Evolutionary conservation across 1,284 basidiomycete species (phyloP).

Genomic region (Microbotryum saponariae): DNA sequence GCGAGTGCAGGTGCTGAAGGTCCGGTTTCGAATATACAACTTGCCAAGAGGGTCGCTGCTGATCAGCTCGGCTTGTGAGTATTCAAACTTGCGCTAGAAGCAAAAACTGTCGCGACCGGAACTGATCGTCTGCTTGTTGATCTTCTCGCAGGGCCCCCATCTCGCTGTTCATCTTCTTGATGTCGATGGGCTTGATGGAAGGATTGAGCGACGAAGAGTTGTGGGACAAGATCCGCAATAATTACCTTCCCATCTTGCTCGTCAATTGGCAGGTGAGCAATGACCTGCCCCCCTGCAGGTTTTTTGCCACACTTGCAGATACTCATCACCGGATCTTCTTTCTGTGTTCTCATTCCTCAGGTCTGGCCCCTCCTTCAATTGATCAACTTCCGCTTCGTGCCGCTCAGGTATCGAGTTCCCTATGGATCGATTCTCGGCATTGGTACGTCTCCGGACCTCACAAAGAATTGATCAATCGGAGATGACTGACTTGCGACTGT

Average conservation of each 20-base stretch:
- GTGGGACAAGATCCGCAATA: constrained; percentile 17
- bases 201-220: constrained; percentile 23
- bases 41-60: constrained; percentile 30
- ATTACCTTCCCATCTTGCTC: constrained; percentile 25
- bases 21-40: background rate
- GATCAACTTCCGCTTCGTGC: constrained; percentile 31
- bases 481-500: no score
- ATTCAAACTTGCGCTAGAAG: background rate
- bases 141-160: constrained; percentile 21
- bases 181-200: constrained; percentile 31
- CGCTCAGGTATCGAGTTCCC: constrained; percentile 23
- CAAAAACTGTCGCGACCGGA: background rate
- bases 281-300: no score
- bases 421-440: constrained; percentile 12
- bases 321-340: background rate
- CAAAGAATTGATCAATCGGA: no score
- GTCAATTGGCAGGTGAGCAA: constrained; percentile 30
- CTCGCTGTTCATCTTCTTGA: constrained; percentile 31
- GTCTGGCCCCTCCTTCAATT: constrained; percentile 30
- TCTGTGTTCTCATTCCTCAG: background rate
- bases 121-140: background rate
- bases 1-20: background rate
- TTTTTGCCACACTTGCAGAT: background rate
- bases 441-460: no score
- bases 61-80: constrained; percentile 31